These are phyloP conservation scores for Phanerodontia chrysosporium DNA, from an alignment of 768 basidiomycete species.

Conservation along the genomic window DNA sequence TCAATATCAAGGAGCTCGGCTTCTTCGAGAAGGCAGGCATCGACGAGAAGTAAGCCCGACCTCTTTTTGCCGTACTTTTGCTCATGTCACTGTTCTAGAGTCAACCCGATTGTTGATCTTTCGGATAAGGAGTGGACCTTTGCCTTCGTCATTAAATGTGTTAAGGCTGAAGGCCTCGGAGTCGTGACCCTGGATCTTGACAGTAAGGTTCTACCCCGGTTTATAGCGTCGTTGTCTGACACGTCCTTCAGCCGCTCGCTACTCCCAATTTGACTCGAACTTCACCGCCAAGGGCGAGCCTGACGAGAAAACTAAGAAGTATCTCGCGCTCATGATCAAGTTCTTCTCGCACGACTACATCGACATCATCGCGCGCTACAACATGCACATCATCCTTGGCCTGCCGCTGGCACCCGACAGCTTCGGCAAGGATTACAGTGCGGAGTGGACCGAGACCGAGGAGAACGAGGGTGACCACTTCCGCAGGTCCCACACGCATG, in stretches of 20 bases:
- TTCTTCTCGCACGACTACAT: neutral
- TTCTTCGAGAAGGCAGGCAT: conserved; percentile 2
- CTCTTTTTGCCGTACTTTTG: neutral
- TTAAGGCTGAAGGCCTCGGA: conserved; percentile 8
- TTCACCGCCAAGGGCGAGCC: neutral
- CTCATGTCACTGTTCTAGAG: neutral
- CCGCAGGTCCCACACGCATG: neutral
- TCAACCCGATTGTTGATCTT: neutral
- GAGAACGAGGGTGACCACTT: neutral
- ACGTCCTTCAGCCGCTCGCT: conserved; percentile 3
- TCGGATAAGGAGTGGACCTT: conserved; percentile 13
- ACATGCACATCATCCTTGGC: conserved; percentile 3
- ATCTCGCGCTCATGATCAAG: neutral
- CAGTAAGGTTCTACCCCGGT: conserved; percentile 5
- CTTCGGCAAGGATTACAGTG: neutral
- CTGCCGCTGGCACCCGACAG: neutral
- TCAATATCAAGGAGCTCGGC: conserved; percentile 9
- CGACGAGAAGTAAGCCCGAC: neutral
- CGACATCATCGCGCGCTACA: neutral
- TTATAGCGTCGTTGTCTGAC: neutral
- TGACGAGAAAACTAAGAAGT: neutral
- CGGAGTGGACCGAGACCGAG: neutral
- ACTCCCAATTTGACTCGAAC: conserved; percentile 10
- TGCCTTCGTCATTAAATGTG: conserved; percentile 16
- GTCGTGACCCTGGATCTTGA: conserved; percentile 13